Evolutionary conservation across 1,284 basidiomycete species (phyloP).

Genomic region (Leccinum holopus): DNA sequence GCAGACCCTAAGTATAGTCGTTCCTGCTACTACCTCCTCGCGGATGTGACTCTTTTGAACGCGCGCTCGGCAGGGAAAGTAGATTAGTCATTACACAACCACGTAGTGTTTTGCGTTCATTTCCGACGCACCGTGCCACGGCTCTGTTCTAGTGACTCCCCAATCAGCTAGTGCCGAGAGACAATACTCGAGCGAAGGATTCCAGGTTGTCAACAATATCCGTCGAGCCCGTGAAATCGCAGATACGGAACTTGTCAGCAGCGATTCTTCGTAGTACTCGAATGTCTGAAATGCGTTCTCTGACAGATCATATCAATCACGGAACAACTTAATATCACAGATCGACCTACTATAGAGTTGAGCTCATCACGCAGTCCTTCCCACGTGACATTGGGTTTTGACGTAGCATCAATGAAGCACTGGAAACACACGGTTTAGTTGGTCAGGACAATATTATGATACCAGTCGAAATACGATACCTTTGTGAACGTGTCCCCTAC

Average conservation of each 20-base stretch:
- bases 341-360: constrained; percentile 12
- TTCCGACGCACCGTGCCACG: no score
- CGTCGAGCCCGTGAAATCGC: no score
- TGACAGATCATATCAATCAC: constrained; percentile 3
- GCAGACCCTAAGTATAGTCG: no score
- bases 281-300: constrained; percentile 21
- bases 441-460: neutral
- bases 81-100: no score
- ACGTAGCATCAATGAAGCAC: constrained; percentile 26
- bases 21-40: no score
- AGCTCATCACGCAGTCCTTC: constrained; percentile 20
- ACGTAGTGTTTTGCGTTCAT: no score
- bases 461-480: constrained; percentile 13
- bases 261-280: constrained; percentile 14
- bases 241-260: neutral
- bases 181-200: no score
- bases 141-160: no score
- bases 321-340: neutral
- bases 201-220: no score
- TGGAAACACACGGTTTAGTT: constrained; percentile 3
- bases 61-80: no score
- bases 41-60: no score
- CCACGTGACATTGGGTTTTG: constrained; percentile 25
- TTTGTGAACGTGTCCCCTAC: constrained; percentile 27
- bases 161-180: no score